Percentiles rank a stretch among this genome's conserved stretches.
Evolutionary conservation across 345 rosid genomes (phyloP).

Genomic region (Excoecaria agallocha): DNA sequence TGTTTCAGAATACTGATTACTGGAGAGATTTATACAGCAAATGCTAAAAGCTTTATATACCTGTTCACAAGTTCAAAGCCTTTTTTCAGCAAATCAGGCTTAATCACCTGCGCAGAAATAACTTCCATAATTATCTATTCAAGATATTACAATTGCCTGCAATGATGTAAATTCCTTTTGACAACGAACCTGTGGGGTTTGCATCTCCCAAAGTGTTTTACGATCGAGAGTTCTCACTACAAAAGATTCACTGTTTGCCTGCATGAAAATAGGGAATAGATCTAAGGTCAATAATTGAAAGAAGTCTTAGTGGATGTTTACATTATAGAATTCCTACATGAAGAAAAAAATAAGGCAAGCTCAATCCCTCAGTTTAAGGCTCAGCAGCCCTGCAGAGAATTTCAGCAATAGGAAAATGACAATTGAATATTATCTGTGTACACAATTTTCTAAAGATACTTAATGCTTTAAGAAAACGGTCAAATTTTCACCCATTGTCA

Average conservation of each 20-base stretch:
- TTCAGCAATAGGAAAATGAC: no score
- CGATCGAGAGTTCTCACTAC: constrained; percentile 87
- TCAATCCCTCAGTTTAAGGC: no score
- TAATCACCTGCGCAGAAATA: constrained; percentile 56
- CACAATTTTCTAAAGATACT: neutral
- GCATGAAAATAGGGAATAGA: constrained; percentile 17
- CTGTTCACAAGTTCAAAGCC: constrained; percentile 91
- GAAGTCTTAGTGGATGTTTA: neutral
- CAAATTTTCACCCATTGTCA: neutral
- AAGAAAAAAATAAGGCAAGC: no score
- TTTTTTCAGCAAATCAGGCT: constrained; percentile 66
- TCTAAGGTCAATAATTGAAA: neutral
- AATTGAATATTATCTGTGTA: no score
- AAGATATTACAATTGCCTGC: neutral
- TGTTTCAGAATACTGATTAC: neutral
- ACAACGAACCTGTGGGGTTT: constrained; percentile 81
- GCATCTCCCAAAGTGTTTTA: constrained; percentile 96
- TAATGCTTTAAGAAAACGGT: neutral
- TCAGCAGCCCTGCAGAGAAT: no score
- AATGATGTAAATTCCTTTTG: constrained; percentile 1
- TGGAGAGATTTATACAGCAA: neutral
- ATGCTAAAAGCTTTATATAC: constrained; percentile 31
- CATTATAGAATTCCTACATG: no score
- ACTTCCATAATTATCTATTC: neutral
- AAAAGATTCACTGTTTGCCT: constrained; percentile 74